Evolutionary conservation across 441 rosid genomes (phyloP), one percentile per base, ranked within the genome.

Genomic region (Croton setiger): DNA sequence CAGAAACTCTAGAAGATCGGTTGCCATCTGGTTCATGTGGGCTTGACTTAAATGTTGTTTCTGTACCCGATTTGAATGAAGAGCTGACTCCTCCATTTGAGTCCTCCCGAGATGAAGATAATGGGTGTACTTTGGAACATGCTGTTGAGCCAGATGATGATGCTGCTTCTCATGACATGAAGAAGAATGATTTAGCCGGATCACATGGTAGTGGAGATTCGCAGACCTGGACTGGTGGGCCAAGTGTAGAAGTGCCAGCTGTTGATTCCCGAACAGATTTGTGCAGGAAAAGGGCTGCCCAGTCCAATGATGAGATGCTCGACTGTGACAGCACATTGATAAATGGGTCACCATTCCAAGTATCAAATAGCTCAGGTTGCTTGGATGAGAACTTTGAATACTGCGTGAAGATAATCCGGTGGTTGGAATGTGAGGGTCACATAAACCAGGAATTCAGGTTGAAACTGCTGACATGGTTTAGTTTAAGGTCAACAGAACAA

Each of bases 401-500:
- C 66, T 88, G 97, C 35, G 93, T 91, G 76, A 93, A 91, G 88
- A 85, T 83, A 63, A 83, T 93, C 56, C 76, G 98, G 66, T 86
- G 90, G 90, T 84, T 96, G 61, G 99, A 96, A 82, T 79, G 96
- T 36, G 90, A 76, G 72, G 96, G 97, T 49, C 87, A 91, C 75
- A 89, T 96, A 2, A 77, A 87, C 64, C 90, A 82, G 79, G 91
- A 84, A 61, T 96, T 96, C 77, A 89, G 98, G 79, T 74, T 89
- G 78, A 96, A 85, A 69, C 83, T 96, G 81, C 78, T 96, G 70
- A 93, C 99, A 57, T 96, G 99, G 98, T 96, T 85, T 80, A 89
- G 99, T 80, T 76, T 91, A 77, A 84, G 94, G 77, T 93, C 99
- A 17, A 89, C 92, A 0, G 87, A 81, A 49, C 96, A 86, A 70